Percentiles rank a stretch among this genome's conserved stretches.
Conservation (phyloP, 2,329 filamentous ascomycete species). For the Sclerotinia glacialis region DNA sequence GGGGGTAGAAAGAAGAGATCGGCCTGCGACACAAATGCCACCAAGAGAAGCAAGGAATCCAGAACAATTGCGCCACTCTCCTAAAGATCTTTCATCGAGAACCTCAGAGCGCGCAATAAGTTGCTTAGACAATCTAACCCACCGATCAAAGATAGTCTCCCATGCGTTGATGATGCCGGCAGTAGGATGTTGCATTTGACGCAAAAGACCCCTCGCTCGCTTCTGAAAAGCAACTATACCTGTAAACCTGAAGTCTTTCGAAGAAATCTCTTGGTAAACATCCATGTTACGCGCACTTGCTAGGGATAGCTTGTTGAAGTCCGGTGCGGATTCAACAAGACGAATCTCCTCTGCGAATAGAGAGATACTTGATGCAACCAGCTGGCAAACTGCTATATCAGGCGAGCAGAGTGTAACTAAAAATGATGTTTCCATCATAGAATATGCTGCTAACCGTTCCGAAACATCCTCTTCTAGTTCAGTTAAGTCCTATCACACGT, state of each 20-base stretch:
- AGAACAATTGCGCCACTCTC: slow-evolving; percentile 67
- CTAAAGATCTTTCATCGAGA: slow-evolving; percentile 54
- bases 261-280: slow-evolving; percentile 60
- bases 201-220: slow-evolving; percentile 56
- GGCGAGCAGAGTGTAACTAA: slow-evolving; percentile 63
- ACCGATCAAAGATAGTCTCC: slow-evolving; percentile 63
- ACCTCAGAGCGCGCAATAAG: slow-evolving; percentile 54
- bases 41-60: slow-evolving; percentile 66
- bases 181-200: slow-evolving; percentile 60
- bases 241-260: slow-evolving; percentile 63
- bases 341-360: slow-evolving; percentile 61
- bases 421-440: slow-evolving; percentile 60
- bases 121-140: slow-evolving; percentile 62
- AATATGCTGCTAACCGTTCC: slow-evolving; percentile 52
- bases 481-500: slow-evolving; percentile 49
- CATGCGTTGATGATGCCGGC: slow-evolving; percentile 66
- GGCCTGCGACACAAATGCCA: slow-evolving; percentile 62
- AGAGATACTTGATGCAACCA: slow-evolving; percentile 60
- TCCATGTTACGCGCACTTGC: slow-evolving; percentile 59
- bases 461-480: slow-evolving; percentile 53
- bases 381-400: slow-evolving; percentile 62
- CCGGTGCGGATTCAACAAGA: slow-evolving; percentile 51
- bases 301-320: slow-evolving; percentile 50
- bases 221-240: slow-evolving; percentile 70
- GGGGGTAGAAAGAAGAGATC: slow-evolving; percentile 44